These are phyloP conservation scores for Penicillium flavigenum DNA, from an alignment of 495 filamentous ascomycete genomes.

Conservation along the genomic window DNA sequence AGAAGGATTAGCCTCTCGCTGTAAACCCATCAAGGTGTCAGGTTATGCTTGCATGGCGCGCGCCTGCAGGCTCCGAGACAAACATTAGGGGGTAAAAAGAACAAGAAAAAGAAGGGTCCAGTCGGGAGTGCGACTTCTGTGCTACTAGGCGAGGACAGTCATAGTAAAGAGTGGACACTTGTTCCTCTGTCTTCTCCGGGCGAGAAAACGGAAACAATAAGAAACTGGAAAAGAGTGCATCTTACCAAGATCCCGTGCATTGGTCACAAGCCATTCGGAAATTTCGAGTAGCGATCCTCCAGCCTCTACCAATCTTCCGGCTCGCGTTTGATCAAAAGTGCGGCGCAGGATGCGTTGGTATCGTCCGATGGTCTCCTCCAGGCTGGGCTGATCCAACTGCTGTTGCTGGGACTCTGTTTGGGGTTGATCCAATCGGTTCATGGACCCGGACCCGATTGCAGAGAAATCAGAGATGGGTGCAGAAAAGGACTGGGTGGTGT, in stretches of 20 bases:
- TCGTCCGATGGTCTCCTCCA: slow-evolving; percentile 66
- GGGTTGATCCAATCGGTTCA: slow-evolving; percentile 36
- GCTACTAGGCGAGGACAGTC: slow-evolving; percentile 9
- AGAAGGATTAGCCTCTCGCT: slow-evolving; percentile 30
- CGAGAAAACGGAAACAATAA: neutral
- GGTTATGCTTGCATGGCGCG: slow-evolving; percentile 26
- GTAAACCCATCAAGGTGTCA: slow-evolving; percentile 7
- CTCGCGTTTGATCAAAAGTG: slow-evolving; percentile 72
- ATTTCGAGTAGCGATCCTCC: slow-evolving; percentile 71
- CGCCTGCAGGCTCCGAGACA: slow-evolving; percentile 15
- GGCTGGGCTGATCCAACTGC: slow-evolving; percentile 32
- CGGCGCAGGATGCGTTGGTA: slow-evolving; percentile 73
- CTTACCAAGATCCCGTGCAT: slow-evolving; percentile 83
- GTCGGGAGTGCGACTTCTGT: slow-evolving; percentile 17
- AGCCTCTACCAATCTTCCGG: slow-evolving; percentile 71
- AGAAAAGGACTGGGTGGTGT: slow-evolving; percentile 52
- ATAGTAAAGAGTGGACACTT: neutral
- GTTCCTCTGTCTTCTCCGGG: neutral
- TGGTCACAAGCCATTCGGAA: slow-evolving; percentile 80
- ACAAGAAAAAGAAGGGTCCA: slow-evolving; percentile 23
- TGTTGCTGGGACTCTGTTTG: slow-evolving; percentile 33
- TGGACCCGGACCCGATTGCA: slow-evolving; percentile 32
- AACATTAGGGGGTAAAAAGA: slow-evolving; percentile 14
- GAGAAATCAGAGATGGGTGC: slow-evolving; percentile 55
- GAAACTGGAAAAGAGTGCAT: slow-evolving; percentile 24